Evolutionary conservation across 371 early-diverging fungal genomes (phyloP).

Genomic region (Rhizomucor pusillus): DNA sequence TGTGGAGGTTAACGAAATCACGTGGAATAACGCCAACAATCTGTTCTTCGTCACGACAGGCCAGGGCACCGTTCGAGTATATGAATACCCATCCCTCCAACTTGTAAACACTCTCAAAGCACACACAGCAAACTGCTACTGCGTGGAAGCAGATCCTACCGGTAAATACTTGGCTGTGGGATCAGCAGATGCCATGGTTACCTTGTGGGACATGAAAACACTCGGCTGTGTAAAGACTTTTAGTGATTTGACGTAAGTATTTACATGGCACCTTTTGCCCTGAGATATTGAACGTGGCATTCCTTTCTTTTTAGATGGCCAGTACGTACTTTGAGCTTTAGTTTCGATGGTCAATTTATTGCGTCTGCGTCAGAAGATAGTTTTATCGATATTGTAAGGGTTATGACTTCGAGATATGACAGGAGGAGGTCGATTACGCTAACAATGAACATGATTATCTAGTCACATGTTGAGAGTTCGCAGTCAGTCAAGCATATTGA

Average conservation of each 20-base stretch:
- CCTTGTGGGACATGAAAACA: slow-evolving; percentile 74
- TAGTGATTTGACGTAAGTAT: slow-evolving; percentile 64
- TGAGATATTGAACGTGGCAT: too few relatives aligned
- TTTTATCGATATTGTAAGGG: slow-evolving; percentile 72
- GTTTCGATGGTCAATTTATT: slow-evolving; percentile 80
- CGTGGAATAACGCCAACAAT: slow-evolving; percentile 77
- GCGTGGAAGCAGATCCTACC: slow-evolving; percentile 79
- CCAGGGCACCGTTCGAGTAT: slow-evolving; percentile 68
- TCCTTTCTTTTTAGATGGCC: slow-evolving; percentile 62
- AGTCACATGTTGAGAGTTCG: slow-evolving; percentile 78
- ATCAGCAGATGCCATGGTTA: slow-evolving; percentile 72
- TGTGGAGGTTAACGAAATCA: slow-evolving; percentile 73
- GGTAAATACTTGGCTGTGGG: slow-evolving; percentile 79
- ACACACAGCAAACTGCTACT: slow-evolving; percentile 83
- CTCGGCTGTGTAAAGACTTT: slow-evolving; percentile 66
- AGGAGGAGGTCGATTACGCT: background rate
- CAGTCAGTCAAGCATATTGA: slow-evolving; percentile 69
- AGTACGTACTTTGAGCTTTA: slow-evolving; percentile 81
- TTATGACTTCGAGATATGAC: background rate
- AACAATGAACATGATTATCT: slow-evolving; percentile 1
- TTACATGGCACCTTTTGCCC: background rate
- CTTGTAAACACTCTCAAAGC: slow-evolving; percentile 61
- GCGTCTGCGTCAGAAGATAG: slow-evolving; percentile 84
- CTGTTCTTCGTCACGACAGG: slow-evolving; percentile 81
- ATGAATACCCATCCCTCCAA: slow-evolving; percentile 62